Conservation (phyloP, 2,329 filamentous ascomycete genomes). For the Lasiodiplodia gonubiensis region DNA sequence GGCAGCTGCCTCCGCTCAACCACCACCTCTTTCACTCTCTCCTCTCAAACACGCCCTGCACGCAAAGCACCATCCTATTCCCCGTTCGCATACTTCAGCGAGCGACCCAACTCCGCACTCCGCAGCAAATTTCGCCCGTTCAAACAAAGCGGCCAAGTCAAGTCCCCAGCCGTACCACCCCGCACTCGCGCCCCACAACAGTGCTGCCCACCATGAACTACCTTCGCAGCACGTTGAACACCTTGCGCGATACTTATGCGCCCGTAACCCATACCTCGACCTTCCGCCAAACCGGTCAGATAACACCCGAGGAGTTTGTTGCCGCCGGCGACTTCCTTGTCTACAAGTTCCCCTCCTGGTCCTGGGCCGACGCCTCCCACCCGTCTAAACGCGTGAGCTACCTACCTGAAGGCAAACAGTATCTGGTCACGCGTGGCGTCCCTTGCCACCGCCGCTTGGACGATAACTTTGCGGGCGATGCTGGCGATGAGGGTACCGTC, state of each 20-base stretch:
- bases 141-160: constrained; percentile 13
- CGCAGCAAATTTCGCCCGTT: neutral
- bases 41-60: constrained; percentile 11
- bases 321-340: constrained; percentile 96
- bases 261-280: constrained; percentile 89
- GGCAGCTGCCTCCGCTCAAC: constrained; percentile 20
- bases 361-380: constrained; percentile 90
- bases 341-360: constrained; percentile 99
- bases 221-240: constrained; percentile 86
- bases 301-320: constrained; percentile 96
- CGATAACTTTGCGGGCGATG: constrained; percentile 89
- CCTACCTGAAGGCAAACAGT: constrained; percentile 90
- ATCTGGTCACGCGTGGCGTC: constrained; percentile 90
- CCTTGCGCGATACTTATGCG: constrained; percentile 87
- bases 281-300: constrained; percentile 91
- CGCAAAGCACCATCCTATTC: neutral
- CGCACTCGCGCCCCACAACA: constrained; percentile 24
- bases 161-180: constrained; percentile 12
- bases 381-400: constrained; percentile 77
- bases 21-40: constrained; percentile 25
- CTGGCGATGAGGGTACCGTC: constrained; percentile 83
- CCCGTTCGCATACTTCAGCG: neutral
- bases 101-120: neutral
- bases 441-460: constrained; percentile 91
- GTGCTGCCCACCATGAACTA: constrained; percentile 71